phyloP scores from a whole-genome alignment of 106 monocot genomes.

The Chionographis japonica region DNA sequence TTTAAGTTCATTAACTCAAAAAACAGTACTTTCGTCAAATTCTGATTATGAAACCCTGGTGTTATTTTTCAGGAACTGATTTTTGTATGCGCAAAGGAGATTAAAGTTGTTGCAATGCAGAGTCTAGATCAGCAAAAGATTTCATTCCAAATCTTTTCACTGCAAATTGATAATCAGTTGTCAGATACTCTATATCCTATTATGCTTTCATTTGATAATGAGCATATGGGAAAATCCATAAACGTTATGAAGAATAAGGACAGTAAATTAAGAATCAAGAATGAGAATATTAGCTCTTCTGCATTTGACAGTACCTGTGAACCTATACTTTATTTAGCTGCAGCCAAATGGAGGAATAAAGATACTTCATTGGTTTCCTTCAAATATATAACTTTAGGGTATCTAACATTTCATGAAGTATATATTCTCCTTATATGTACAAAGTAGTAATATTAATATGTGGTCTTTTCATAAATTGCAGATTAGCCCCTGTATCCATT shows the following conservation, averaged over 20 bases:
- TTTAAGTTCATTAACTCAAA: not conserved
- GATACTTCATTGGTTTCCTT: slow-evolving; percentile 77
- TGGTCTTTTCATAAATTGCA: slow-evolving; percentile 16
- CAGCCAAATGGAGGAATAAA: slow-evolving; percentile 70
- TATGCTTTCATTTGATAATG: slow-evolving; percentile 62
- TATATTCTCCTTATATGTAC: not conserved
- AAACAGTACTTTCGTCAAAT: no score
- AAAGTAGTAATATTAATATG: not conserved
- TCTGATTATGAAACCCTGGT: not conserved
- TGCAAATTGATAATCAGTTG: slow-evolving; percentile 95
- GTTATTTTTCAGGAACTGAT: slow-evolving; percentile 69
- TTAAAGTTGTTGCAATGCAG: slow-evolving; percentile 50
- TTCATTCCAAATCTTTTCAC: slow-evolving; percentile 50
- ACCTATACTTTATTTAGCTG: slow-evolving; percentile 45
- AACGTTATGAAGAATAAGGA: slow-evolving; percentile 37
- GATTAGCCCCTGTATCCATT: slow-evolving; percentile 67
- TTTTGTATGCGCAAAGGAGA: slow-evolving; percentile 65
- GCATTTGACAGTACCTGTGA: slow-evolving; percentile 17
- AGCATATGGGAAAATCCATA: slow-evolving; percentile 24
- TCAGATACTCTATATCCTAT: slow-evolving; percentile 65
- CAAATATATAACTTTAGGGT: slow-evolving; percentile 72
- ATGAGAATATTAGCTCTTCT: slow-evolving; percentile 23
- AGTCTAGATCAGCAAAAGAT: slow-evolving; percentile 78
- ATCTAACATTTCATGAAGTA: slow-evolving; percentile 4
- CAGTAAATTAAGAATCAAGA: slow-evolving; percentile 15